These are phyloP conservation scores for Hypoxylon sp. DNA, from an alignment of 2,329 filamentous ascomycete genomes.

Conservation along the genomic window DNA sequence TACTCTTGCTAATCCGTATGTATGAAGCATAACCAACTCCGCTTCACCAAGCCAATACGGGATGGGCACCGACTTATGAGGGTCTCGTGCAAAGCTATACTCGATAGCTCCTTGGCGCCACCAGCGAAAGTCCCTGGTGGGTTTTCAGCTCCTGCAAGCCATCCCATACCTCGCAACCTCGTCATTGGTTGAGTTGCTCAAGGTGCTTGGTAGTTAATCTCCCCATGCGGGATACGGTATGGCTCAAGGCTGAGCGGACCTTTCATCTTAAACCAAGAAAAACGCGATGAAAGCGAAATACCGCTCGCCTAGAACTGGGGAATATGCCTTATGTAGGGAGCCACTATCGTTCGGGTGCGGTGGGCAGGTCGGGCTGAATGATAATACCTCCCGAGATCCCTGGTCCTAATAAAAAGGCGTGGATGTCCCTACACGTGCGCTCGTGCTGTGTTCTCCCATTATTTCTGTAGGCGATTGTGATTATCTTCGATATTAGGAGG, in stretches of 20 bases:
- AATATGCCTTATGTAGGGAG: conserved; percentile 42
- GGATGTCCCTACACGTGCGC: conserved; percentile 20
- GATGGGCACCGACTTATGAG: conserved; percentile 14
- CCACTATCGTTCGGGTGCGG: conserved; percentile 18
- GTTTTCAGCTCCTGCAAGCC: conserved; percentile 59
- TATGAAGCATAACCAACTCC: conserved; percentile 15
- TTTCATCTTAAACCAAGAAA: conserved; percentile 29
- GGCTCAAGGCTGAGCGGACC: conserved; percentile 40
- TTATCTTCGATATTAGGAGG: conserved; percentile 20
- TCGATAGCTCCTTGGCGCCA: conserved; percentile 49
- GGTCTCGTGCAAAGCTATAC: conserved; percentile 46
- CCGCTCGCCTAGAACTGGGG: conserved; percentile 22
- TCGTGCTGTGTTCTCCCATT: conserved; percentile 25
- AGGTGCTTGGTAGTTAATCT: conserved; percentile 51
- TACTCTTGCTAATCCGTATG: conserved; percentile 16
- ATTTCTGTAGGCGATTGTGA: conserved; percentile 25
- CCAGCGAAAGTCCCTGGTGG: conserved; percentile 37
- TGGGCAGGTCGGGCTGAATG: conserved; percentile 18
- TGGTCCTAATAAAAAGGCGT: conserved; percentile 39
- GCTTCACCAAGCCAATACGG: conserved; percentile 35
- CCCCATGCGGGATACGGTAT: conserved; percentile 45
- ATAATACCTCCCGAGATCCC: conserved; percentile 11
- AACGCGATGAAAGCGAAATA: conserved; percentile 12
- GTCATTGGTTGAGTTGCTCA: conserved; percentile 49
- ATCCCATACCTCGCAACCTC: conserved; percentile 39